phyloP scores from a whole-genome alignment of 768 basidiomycete genomes.

The Tulasnella sp. region DNA sequence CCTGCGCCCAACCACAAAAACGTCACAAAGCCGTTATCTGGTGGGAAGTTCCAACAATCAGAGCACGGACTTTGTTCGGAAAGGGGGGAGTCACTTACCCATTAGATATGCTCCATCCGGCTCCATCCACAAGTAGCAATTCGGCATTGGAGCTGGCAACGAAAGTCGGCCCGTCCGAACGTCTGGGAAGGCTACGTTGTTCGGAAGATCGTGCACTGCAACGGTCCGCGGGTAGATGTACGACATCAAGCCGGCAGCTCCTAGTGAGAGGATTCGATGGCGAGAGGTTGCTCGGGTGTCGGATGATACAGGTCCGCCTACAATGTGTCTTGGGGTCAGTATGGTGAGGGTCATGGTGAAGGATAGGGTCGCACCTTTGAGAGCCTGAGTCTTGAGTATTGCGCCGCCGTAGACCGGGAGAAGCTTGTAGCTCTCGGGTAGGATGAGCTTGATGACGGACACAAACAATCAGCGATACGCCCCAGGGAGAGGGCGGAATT shows the following conservation, averaged over 20 bases:
- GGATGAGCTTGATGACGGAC: slow-evolving; percentile 51
- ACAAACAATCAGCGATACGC: not conserved
- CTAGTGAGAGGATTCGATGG: slow-evolving; percentile 60
- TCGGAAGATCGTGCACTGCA: slow-evolving; percentile 75
- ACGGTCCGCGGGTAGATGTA: slow-evolving; percentile 82
- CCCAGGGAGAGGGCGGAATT: not conserved
- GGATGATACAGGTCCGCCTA: slow-evolving; percentile 77
- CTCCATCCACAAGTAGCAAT: slow-evolving; percentile 80
- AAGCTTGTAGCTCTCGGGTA: slow-evolving; percentile 85
- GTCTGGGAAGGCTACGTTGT: slow-evolving; percentile 57
- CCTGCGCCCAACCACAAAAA: slow-evolving; percentile 86
- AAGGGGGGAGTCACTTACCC: slow-evolving; percentile 38
- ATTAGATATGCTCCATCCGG: slow-evolving; percentile 85
- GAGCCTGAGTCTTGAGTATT: slow-evolving; percentile 76
- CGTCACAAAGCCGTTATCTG: slow-evolving; percentile 80
- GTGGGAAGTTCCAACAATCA: not conserved
- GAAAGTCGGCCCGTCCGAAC: slow-evolving; percentile 42
- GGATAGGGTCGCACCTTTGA: slow-evolving; percentile 62
- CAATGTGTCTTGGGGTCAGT: not conserved
- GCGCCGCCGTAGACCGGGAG: slow-evolving; percentile 73
- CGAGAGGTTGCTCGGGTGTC: slow-evolving; percentile 85
- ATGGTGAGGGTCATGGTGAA: not conserved
- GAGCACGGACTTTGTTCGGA: not conserved
- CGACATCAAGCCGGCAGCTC: slow-evolving; percentile 57
- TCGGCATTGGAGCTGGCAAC: slow-evolving; percentile 69